Evolutionary conservation across 495 filamentous ascomycete species (phyloP), one percentile per base, ranked within the genome.

Genomic region (Cladorrhinum samala): DNA sequence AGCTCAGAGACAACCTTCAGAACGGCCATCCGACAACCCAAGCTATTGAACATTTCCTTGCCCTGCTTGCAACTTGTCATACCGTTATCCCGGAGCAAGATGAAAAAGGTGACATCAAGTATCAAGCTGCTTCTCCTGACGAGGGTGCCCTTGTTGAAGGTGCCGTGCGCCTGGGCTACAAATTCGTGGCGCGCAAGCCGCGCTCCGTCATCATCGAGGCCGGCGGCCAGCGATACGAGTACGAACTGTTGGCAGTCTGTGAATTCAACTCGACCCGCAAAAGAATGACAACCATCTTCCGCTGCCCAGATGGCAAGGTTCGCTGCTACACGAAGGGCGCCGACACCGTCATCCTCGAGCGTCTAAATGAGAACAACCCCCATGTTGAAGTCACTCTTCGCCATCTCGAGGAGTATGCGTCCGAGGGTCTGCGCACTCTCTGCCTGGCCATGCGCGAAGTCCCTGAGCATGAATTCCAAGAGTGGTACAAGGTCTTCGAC

Each of bases 251-350:
- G 46, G 91, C 92, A 14, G 91, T 99, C 24, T 95, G 91, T 67
- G 94, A 99, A 69, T 99, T 99, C 77, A 97, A 99, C 71, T 97
- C 93, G 2, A 95, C 94, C 17, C 76, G 94, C 46, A 99, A 99
- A 71, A 78, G 94, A 45, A 99, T 99, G 94, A 96, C 93, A 3
- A 88, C 91, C 7, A 92, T 99, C 56, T 94, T 91, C 74, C 83
- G 93, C 21, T 96, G 93, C 62, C 94, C 94, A 1, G 94, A 99
- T 72, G 94, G 93, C 49, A 95, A 91, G 71, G 83, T 99, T 46
- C 78, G 92, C 36, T 82, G 87, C 56, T 99, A 95, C 65, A 91
- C 85, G 71, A 99, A 99, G 70, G 94, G 94, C 59, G 94, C 94
- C 39, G 94, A 99, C 66, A 99, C 94, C 2, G 94, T 99, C 43